Percentiles rank a stretch among this genome's conserved stretches.
These are phyloP conservation scores for Pochonia chlamydosporia DNA, from an alignment of 2,329 filamentous ascomycete species.

Conservation along the genomic window DNA sequence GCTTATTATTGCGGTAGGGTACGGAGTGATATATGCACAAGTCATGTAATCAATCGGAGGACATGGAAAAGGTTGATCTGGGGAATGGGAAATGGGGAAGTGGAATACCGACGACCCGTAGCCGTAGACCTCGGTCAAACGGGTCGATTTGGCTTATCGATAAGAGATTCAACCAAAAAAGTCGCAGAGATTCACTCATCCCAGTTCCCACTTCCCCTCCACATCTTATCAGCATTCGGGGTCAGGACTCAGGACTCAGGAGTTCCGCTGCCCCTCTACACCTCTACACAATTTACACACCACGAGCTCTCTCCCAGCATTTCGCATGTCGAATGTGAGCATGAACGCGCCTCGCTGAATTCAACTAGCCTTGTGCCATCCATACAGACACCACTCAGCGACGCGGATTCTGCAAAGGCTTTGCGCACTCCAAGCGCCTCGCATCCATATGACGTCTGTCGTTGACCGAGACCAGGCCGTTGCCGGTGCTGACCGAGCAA, in stretches of 20 bases:
- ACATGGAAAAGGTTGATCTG: neutral
- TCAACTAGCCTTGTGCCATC: neutral
- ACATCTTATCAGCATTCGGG: constrained; percentile 1
- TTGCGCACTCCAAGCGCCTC: neutral
- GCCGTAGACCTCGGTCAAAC: constrained; percentile 4
- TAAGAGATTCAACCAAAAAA: constrained; percentile 1
- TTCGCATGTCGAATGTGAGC: neutral
- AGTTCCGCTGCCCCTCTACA: too few relatives aligned
- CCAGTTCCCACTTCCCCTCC: neutral
- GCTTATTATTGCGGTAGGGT: too few relatives aligned
- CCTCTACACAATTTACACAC: constrained; percentile 8
- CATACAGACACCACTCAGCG: neutral
- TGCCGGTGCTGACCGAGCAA: neutral
- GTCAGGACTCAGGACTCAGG: constrained; percentile 7
- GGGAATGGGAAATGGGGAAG: too few relatives aligned
- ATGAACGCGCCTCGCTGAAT: constrained; percentile 3
- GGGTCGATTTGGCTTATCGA: constrained; percentile 7
- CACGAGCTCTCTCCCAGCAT: constrained; percentile 1
- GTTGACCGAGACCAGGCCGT: constrained; percentile 5
- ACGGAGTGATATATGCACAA: too few relatives aligned
- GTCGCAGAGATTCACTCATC: neutral
- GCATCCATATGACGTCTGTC: constrained; percentile 9
- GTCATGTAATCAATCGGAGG: too few relatives aligned
- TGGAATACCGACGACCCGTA: constrained; percentile 3
- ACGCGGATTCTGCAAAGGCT: neutral